A percentile compares a stretch with the other conserved stretches of the same genome.
These are phyloP conservation scores for Moniliella sp. DNA, from an alignment of 1,284 basidiomycete species.

Conservation along the genomic window DNA sequence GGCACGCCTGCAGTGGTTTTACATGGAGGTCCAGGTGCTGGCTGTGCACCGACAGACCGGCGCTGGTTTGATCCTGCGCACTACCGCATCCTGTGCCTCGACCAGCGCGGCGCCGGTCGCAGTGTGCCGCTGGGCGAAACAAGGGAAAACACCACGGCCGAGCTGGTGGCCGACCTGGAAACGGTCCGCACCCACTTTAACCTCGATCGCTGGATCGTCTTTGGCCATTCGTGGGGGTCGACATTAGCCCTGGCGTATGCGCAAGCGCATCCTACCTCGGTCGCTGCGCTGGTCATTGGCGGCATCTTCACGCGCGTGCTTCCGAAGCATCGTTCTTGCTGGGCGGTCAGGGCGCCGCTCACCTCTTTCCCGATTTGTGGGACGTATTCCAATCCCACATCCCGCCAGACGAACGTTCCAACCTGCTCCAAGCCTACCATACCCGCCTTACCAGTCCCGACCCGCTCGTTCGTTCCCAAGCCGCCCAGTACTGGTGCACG, in stretches of 20 bases:
- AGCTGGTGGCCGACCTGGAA: conserved; percentile 74
- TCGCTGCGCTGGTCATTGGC: conserved; percentile 57
- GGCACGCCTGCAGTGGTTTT: conserved; percentile 23
- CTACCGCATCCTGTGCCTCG: conserved; percentile 36
- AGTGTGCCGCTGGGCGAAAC: no score
- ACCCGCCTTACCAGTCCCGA: conserved; percentile 56
- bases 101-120: conserved; percentile 48
- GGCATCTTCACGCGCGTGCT: conserved; percentile 71
- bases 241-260: conserved; percentile 70
- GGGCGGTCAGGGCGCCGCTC: conserved; percentile 50
- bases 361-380: conserved; percentile 27
- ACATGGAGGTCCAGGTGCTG: conserved; percentile 28
- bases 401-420: conserved; percentile 52
- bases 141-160: conserved; percentile 85
- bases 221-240: conserved; percentile 47
- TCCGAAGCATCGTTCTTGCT: conserved; percentile 69
- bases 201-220: conserved; percentile 36
- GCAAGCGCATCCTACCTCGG: conserved; percentile 58
- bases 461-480: conserved; percentile 45
- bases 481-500: conserved; percentile 55
- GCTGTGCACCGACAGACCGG: conserved; percentile 11
- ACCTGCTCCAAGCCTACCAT: conserved; percentile 61
- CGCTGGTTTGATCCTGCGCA: conserved; percentile 22
- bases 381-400: conserved; percentile 52
- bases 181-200: conserved; percentile 50